phyloP scores from a whole-genome alignment of 2,329 filamentous ascomycete genomes.

The Stemphylium beticola region DNA sequence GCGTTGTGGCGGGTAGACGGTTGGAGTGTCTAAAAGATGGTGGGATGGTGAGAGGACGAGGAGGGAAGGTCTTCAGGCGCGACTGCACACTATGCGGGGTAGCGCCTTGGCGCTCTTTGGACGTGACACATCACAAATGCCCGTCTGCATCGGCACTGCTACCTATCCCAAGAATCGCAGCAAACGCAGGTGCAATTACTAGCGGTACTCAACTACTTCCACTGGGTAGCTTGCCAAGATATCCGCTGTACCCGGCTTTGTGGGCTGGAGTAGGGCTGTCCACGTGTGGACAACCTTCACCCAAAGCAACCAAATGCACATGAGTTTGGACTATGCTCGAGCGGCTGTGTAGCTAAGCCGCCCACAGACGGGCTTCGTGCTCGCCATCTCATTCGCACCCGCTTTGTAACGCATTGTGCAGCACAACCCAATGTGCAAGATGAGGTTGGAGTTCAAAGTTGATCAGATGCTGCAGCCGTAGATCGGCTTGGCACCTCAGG shows the following conservation, averaged over 20 bases:
- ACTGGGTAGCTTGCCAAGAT: neutral
- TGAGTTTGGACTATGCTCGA: too few species aligned
- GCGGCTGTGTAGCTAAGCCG: too few species aligned
- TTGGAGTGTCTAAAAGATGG: neutral
- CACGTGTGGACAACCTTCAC: neutral
- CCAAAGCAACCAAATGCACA: too few species aligned
- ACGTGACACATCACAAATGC: conserved; percentile 2
- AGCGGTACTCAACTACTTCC: neutral
- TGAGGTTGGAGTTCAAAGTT: neutral
- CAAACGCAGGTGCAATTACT: neutral
- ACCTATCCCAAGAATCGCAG: neutral
- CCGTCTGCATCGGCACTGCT: conserved; percentile 2
- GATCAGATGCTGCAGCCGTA: neutral
- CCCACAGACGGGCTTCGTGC: too few species aligned
- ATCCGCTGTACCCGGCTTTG: neutral
- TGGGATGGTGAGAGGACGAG: conserved; percentile 1
- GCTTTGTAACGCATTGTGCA: neutral
- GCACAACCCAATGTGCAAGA: neutral
- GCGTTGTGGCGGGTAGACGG: neutral
- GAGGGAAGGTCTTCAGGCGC: neutral
- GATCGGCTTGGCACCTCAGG: neutral
- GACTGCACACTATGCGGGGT: neutral
- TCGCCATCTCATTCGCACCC: too few species aligned
- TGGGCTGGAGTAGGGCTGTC: neutral
- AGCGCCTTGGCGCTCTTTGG: neutral